Evolutionary conservation across 352 stramenopile species (phyloP), one percentile per base, ranked within the genome.

Genomic region (Albugo candida): DNA sequence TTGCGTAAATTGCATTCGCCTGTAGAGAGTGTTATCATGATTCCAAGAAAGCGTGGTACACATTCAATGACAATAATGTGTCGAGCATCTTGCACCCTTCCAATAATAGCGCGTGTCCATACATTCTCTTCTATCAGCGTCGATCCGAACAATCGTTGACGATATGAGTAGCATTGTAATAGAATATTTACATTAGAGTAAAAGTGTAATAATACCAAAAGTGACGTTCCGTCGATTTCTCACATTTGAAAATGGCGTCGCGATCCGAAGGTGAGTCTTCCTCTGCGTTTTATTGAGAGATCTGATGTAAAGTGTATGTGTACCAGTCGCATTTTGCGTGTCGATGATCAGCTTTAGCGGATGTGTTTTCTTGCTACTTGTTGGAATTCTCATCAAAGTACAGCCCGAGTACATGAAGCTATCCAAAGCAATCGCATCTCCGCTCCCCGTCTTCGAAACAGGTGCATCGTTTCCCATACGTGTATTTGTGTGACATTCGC

Each of bases 351-450:
- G 72, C 48, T 63, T 78, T 20, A 72, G 64, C 31, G 77, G 77
- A 39, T 81, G 75, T 52, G 46, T 91, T 39, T 91, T 91, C 58
- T 64, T 91, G 11, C 37, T 76, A 5, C 43, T 61, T 13, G 60
- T 91, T 40, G 77, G 61, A 14, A 48, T 84, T 20, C 54, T 91
- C 2, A 64, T 91, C 39, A 64, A 83, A 52, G 55, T 71, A 36
- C 77, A 91, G 51, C 77, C 77, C 11, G 56, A 91, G 55, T 91
- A 85, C 61, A 73, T 91, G 59, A 86, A 87, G 59, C 67, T 83
- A 13, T 61, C 68, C 61, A 83, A 82, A 55, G 74, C 67, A 41
- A 67, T 83, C 21, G 60, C 64, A 41, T 64, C 64, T 14, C 61
- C 77, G 10, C 51, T 58, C n/a, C 65, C 77, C 40, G 67, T 91